Evolutionary conservation across 78 protist genomes (phyloP), one percentile per base, ranked within the genome.

Genomic region (Dictyostelium capitatum): DNA sequence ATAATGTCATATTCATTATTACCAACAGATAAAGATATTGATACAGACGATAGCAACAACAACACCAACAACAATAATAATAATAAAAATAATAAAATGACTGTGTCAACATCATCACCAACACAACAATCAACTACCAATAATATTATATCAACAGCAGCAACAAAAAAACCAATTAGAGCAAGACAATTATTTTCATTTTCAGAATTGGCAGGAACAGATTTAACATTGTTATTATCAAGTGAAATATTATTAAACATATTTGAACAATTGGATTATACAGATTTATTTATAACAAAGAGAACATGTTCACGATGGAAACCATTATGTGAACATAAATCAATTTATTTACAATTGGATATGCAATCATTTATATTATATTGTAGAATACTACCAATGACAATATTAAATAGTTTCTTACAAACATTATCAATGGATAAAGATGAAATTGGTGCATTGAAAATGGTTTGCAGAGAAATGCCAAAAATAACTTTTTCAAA

Each of bases 221-320:
- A 87, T 77, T 69, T 87, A 30, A 87, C 92, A 10, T 62, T 87
- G 28, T 62, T 87, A 48, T 43, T 87, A 57, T 83, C 75, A 5
- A 82, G 79, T 41, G 41, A 43, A 3, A 20, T 87, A 8, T 30
- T 87, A n/a, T 1, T 87, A 6, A 37, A 54, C 8, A 69, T 87
- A 1, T 87, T 87, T 64, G 59, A 65, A 25, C 41, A 25, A 15
- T 50, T 87, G 3, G 46, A n/a, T 10, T 87, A 50, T 77, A n/a
- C n/a, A 1, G 83, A 87, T 1, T 28, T 87, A 6, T 87, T 87
- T 62, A 62, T 87, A 25, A 79, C 51, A 25, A 87, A 87, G 37
- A 23, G 92, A 4, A 83, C 77, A 20, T 87, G 92, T n/a, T 87
- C 92, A 48, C 20, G 92, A 59, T 87, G 92, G 92, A 87, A 77